Percentiles rank a stretch among this genome's conserved stretches.
Evolutionary conservation across 2,329 filamentous ascomycete species (phyloP).

Genomic region (Diplodia sapinea): DNA sequence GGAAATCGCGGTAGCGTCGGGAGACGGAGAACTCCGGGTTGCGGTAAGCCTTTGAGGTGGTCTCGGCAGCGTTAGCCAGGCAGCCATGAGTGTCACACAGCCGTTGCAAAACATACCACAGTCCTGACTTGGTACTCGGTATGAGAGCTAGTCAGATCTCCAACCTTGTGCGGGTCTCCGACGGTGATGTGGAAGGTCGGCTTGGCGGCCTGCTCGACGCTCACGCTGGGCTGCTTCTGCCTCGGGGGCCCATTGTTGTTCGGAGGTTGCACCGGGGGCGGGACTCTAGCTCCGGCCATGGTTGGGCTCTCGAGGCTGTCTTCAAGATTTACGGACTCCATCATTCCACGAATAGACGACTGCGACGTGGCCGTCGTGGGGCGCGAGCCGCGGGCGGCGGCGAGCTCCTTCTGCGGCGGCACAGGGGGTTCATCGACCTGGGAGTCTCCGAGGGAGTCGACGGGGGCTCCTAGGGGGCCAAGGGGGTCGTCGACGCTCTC

Average conservation of each 20-base stretch:
- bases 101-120: slow-evolving; percentile 65
- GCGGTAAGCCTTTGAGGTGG: slow-evolving; percentile 93
- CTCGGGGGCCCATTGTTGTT: slow-evolving; percentile 55
- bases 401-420: slow-evolving; percentile 66
- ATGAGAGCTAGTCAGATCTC: slow-evolving; percentile 93
- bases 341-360: slow-evolving; percentile 57
- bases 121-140: slow-evolving; percentile 97
- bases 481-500: slow-evolving; percentile 78
- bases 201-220: slow-evolving; percentile 90
- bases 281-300: slow-evolving; percentile 63
- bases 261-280: slow-evolving; percentile 65
- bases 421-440: slow-evolving; percentile 67
- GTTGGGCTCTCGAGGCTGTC: slow-evolving; percentile 62
- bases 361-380: slow-evolving; percentile 61
- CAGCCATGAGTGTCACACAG: slow-evolving; percentile 1
- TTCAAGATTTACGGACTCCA: slow-evolving; percentile 73
- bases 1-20: slow-evolving; percentile 91
- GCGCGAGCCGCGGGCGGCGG: slow-evolving; percentile 55
- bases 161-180: slow-evolving; percentile 96
- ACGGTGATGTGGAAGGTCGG: slow-evolving; percentile 89
- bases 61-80: slow-evolving; percentile 58
- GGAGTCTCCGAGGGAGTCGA: slow-evolving; percentile 53
- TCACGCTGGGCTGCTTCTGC: slow-evolving; percentile 76
- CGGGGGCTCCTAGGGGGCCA: slow-evolving; percentile 74
- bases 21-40: slow-evolving; percentile 92